Evolutionary conservation across 108 stramenopile species (phyloP).

Genomic region (Phaeodactylum tricornutum): DNA sequence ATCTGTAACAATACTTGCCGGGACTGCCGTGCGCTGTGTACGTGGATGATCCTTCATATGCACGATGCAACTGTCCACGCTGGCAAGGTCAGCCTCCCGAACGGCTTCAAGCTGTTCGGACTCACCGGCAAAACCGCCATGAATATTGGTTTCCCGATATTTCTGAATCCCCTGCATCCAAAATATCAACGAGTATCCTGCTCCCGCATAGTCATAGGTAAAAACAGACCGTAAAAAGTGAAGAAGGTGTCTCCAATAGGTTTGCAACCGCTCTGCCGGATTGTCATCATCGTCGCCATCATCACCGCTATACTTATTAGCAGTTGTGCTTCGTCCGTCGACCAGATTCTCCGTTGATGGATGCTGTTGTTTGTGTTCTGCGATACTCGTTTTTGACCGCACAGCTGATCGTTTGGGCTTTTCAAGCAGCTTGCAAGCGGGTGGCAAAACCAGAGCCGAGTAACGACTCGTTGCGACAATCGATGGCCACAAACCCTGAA

Average conservation of each 20-base stretch:
- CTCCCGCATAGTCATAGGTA: constrained; percentile 26
- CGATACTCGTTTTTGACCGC: background rate
- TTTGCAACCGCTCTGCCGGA: constrained; percentile 22
- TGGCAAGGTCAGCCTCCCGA: no score
- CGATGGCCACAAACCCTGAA: constrained; percentile 45
- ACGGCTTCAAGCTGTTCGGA: no score
- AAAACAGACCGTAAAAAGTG: constrained; percentile 23
- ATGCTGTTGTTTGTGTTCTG: background rate
- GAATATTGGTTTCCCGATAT: constrained; percentile 1
- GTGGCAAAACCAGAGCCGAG: constrained; percentile 46
- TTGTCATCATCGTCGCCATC: constrained; percentile 18
- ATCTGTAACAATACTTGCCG: no score
- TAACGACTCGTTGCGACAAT: constrained; percentile 38
- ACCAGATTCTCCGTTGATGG: background rate
- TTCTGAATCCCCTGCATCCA: constrained; percentile 25
- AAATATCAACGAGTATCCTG: constrained; percentile 25
- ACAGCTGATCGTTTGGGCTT: constrained; percentile 8
- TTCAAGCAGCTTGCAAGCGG: constrained; percentile 58
- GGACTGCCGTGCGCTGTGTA: no score
- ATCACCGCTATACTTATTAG: background rate
- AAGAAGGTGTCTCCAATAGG: constrained; percentile 22
- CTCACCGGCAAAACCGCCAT: no score
- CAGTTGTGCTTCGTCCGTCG: background rate
- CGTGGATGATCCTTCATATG: no score
- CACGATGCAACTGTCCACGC: no score